These are phyloP conservation scores for Citrus sp. DNA, from an alignment of 345 rosid species.

Conservation along the genomic window DNA sequence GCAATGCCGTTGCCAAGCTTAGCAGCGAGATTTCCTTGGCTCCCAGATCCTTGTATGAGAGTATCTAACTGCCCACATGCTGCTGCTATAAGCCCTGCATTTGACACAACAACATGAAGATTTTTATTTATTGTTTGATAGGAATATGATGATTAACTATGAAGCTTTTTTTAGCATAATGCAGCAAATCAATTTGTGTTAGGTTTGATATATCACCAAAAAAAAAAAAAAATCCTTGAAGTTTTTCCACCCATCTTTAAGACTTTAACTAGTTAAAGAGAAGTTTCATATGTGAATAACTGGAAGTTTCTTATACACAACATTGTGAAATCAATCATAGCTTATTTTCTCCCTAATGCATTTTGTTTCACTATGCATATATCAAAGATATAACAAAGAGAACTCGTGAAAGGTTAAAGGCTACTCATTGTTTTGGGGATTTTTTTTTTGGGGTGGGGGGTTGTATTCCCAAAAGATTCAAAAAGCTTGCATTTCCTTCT, in stretches of 20 bases:
- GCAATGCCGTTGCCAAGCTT: constrained; percentile 34
- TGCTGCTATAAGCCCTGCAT: constrained; percentile 83
- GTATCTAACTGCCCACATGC: constrained; percentile 64
- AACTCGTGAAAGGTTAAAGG: background rate
- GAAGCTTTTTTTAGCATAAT: background rate
- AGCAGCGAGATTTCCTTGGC: constrained; percentile 33
- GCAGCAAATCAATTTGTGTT: background rate
- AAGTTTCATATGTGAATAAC: background rate
- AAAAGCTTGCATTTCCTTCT: too few species aligned
- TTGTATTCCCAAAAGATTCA: too few species aligned
- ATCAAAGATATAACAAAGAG: background rate
- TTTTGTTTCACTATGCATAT: background rate
- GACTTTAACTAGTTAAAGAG: background rate
- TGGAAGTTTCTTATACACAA: background rate
- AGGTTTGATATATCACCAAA: background rate
- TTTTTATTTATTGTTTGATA: background rate
- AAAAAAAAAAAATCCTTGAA: background rate
- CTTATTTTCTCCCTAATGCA: background rate
- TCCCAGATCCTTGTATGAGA: constrained; percentile 29
- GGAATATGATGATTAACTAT: background rate
- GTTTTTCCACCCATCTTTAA: background rate
- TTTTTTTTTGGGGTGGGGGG: too few species aligned
- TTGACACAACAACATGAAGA: background rate
- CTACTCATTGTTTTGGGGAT: too few species aligned
- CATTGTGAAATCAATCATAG: background rate